Conservation (phyloP, 2,329 filamentous ascomycete species). For the Colletotrichum somersetense region DNA sequence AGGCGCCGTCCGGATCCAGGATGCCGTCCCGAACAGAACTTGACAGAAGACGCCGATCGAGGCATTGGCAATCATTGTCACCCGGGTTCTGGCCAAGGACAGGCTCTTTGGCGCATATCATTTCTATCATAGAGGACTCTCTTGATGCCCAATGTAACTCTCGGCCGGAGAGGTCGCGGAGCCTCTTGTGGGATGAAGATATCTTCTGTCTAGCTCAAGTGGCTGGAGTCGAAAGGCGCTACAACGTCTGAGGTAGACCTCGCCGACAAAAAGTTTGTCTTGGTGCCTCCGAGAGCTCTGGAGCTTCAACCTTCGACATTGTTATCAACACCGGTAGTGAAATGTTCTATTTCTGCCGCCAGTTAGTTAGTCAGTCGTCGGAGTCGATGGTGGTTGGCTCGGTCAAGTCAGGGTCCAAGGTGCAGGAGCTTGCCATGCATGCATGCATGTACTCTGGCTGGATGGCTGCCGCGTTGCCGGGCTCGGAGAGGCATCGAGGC, state of each 20-base stretch:
- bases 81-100: background rate
- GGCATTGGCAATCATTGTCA: background rate
- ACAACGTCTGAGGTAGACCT: constrained; percentile 7
- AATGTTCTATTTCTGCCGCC: background rate
- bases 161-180: background rate
- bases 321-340: background rate
- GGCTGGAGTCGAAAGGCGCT: background rate
- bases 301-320: background rate
- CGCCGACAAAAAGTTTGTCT: background rate
- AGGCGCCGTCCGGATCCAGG: background rate
- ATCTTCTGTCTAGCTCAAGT: too few species aligned
- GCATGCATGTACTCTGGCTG: background rate
- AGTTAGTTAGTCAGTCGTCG: background rate
- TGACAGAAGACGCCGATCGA: background rate
- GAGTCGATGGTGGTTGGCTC: background rate
- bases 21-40: background rate
- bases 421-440: background rate
- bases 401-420: background rate
- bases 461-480: background rate
- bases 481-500: background rate
- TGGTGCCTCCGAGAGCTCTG: background rate
- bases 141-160: background rate
- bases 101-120: constrained; percentile 1
- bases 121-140: background rate
- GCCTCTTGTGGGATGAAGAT: too few species aligned